These are phyloP conservation scores for Brassica cretica DNA, from an alignment of 345 rosid species.

Conservation along the genomic window DNA sequence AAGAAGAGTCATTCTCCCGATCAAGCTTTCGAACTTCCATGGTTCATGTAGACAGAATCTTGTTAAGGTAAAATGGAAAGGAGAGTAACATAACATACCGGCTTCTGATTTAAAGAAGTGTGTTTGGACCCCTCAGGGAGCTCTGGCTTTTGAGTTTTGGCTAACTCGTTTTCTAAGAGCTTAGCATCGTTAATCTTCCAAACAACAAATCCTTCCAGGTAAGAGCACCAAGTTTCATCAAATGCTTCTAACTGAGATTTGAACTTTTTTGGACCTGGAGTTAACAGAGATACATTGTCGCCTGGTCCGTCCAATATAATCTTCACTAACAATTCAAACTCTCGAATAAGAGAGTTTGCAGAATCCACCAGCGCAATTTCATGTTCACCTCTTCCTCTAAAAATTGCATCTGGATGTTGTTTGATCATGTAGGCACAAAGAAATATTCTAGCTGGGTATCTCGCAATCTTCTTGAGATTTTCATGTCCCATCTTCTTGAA, in stretches of 20 bases:
- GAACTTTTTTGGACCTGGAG: slow-evolving; percentile 53
- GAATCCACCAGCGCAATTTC: slow-evolving; percentile 75
- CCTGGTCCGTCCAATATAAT: slow-evolving; percentile 76
- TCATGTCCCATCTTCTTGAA: slow-evolving; percentile 42
- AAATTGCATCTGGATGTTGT: slow-evolving; percentile 89
- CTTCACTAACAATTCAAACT: slow-evolving; percentile 69
- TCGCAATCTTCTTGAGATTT: slow-evolving; percentile 43
- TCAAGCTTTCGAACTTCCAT: not conserved
- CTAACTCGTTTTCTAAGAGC: slow-evolving; percentile 76
- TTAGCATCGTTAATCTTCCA: slow-evolving; percentile 95
- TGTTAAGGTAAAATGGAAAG: slow-evolving; percentile 6
- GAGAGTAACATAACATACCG: slow-evolving; percentile 47
- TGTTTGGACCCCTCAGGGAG: slow-evolving; percentile 69
- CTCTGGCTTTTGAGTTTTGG: slow-evolving; percentile 83
- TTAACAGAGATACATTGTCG: slow-evolving; percentile 46
- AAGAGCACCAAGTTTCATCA: slow-evolving; percentile 89
- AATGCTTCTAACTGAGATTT: slow-evolving; percentile 75
- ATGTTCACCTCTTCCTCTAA: slow-evolving; percentile 82
- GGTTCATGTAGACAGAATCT: not conserved
- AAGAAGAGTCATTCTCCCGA: not conserved
- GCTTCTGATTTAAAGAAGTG: slow-evolving; percentile 67
- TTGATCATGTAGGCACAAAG: slow-evolving; percentile 95
- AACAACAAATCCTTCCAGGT: slow-evolving; percentile 74
- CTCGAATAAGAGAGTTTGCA: slow-evolving; percentile 62
- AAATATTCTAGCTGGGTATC: slow-evolving; percentile 83